These are phyloP conservation scores for Otatea glauca DNA, from an alignment of 176 grass and related monocot species.

Conservation along the genomic window DNA sequence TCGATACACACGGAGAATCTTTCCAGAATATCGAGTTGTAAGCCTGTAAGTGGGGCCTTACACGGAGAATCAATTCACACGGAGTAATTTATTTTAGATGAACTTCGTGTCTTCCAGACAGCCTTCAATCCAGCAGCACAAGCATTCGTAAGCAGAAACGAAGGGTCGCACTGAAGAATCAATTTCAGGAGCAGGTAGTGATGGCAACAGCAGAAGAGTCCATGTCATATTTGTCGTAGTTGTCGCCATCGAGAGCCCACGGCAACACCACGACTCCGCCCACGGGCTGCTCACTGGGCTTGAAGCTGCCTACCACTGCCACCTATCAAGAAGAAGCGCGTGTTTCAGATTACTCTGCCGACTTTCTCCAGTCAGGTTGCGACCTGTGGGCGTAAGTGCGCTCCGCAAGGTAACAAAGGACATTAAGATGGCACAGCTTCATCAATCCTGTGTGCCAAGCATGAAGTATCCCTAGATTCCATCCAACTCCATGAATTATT, in stretches of 20 bases:
- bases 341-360: not conserved
- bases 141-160: not conserved
- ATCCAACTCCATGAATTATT: not conserved
- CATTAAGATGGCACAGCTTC: not conserved
- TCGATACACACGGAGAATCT: too few species aligned
- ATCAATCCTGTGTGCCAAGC: conserved; percentile 48
- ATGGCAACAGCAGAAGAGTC: conserved; percentile 10
- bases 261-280: conserved; percentile 30
- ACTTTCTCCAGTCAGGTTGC: not conserved
- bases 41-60: too few species aligned
- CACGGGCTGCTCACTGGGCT: conserved; percentile 6
- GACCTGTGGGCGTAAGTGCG: conserved; percentile 15
- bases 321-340: conserved; percentile 10
- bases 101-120: not conserved
- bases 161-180: not conserved
- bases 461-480: conserved; percentile 24
- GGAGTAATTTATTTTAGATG: not conserved
- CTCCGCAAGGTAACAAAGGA: not conserved
- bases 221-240: not conserved
- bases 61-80: too few species aligned
- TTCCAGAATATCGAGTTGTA: too few species aligned
- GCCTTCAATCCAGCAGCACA: not conserved
- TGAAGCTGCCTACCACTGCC: conserved; percentile 16
- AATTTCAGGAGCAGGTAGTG: conserved; percentile 8
- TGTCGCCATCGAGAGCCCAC: conserved; percentile 41